Conservation (phyloP, 306 rosid genomes). For the Ammopiptanthus mongolicus region DNA sequence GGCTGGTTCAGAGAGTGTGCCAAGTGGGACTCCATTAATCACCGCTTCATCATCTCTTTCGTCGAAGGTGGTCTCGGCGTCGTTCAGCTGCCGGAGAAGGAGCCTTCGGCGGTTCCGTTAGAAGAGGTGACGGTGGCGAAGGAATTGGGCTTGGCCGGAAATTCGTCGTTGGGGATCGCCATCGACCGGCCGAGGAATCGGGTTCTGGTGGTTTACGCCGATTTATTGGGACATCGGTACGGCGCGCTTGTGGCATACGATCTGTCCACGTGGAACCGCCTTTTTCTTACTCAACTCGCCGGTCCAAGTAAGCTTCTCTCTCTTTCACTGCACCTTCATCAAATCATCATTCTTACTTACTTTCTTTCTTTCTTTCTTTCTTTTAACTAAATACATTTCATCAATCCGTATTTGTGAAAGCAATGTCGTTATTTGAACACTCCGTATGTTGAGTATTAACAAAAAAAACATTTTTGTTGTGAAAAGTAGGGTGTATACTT, state of each 20-base stretch:
- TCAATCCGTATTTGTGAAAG: no score
- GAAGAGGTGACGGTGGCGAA: constrained; percentile 47
- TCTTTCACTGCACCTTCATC: no score
- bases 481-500: no score
- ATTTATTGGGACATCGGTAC: constrained; percentile 45
- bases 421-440: no score
- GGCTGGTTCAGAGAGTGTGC: constrained; percentile 70
- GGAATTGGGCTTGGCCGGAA: constrained; percentile 53
- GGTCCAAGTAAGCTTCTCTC: constrained; percentile 48
- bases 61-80: constrained; percentile 65
- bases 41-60: constrained; percentile 60
- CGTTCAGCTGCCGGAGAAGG: constrained; percentile 32
- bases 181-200: constrained; percentile 61
- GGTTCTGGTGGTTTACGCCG: constrained; percentile 56
- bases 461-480: no score
- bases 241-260: constrained; percentile 70
- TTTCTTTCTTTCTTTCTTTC: no score
- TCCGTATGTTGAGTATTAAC: no score
- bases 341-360: no score
- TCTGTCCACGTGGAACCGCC: constrained; percentile 60
- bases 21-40: constrained; percentile 67
- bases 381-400: no score
- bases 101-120: constrained; percentile 15
- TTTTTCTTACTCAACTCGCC: constrained; percentile 63
- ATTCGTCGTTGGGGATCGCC: constrained; percentile 59